Percentiles rank a stretch among this genome's conserved stretches.
phyloP scores from a whole-genome alignment of 2,329 filamentous ascomycete genomes.

The Monascus ruber region DNA sequence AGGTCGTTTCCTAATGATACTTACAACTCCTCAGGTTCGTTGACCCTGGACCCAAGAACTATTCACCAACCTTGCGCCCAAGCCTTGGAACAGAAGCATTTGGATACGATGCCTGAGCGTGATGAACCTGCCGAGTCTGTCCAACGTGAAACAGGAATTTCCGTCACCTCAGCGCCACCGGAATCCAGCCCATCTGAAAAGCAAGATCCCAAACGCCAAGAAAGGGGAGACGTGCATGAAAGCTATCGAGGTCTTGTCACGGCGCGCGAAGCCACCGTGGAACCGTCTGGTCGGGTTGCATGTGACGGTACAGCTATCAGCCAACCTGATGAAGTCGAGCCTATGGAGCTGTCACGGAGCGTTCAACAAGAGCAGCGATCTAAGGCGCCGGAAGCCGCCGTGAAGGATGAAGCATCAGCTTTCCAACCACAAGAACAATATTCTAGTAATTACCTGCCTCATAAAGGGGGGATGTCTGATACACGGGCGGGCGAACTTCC shows the following conservation, averaged over 20 bases:
- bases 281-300: conserved; percentile 9
- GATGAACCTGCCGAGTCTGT: conserved; percentile 15
- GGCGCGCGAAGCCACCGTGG: conserved; percentile 7
- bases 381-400: conserved; percentile 22
- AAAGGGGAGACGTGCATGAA: conserved; percentile 1
- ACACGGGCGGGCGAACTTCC: too few relatives aligned
- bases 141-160: conserved; percentile 9
- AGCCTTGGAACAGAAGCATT: conserved; percentile 16
- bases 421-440: conserved; percentile 1
- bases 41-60: conserved; percentile 5
- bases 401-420: conserved; percentile 19
- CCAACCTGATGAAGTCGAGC: conserved; percentile 9
- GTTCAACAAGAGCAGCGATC: conserved; percentile 10
- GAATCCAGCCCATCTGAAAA: conserved; percentile 3
- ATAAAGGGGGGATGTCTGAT: too few relatives aligned
- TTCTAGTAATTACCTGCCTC: too few relatives aligned
- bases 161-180: conserved; percentile 8
- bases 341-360: conserved; percentile 11
- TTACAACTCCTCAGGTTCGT: conserved; percentile 8
- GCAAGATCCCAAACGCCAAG: conserved; percentile 8
- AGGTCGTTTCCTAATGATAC: conserved; percentile 39
- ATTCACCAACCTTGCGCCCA: conserved; percentile 14
- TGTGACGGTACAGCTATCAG: conserved; percentile 10
- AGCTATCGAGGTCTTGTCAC: conserved; percentile 1
- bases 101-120: conserved; percentile 30